phyloP scores from a whole-genome alignment of 1,284 basidiomycete genomes.

The Ganoderma lucidum region DNA sequence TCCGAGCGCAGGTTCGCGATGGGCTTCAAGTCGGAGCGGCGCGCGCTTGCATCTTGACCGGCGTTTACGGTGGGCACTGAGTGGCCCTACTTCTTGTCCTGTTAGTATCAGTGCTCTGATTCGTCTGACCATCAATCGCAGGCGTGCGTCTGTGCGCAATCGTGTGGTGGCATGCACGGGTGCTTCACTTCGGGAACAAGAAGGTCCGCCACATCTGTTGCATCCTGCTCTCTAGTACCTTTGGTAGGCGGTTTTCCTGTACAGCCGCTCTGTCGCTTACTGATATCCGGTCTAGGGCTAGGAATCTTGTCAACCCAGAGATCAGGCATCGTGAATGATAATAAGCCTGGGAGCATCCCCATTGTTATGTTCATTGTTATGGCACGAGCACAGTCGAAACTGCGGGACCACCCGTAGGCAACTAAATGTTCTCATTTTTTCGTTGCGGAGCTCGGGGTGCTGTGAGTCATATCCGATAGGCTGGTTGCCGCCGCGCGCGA shows the following conservation, averaged over 20 bases:
- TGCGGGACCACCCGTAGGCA: too few species aligned
- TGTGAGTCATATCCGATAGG: too few species aligned
- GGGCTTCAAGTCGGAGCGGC: not conserved
- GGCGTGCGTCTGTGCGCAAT: not conserved
- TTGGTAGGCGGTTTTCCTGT: not conserved
- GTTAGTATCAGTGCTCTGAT: not conserved
- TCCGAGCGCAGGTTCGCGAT: not conserved
- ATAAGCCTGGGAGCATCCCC: not conserved
- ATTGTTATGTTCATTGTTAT: not conserved
- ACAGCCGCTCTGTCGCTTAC: not conserved
- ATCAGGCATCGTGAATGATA: not conserved
- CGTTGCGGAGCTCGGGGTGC: too few species aligned
- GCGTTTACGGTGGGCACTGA: not conserved
- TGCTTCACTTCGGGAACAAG: conserved; percentile 4
- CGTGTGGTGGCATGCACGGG: conserved; percentile 3
- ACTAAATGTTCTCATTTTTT: too few species aligned
- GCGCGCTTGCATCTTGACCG: conserved; percentile 1
- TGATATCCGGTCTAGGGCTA: not conserved
- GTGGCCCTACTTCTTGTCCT: not conserved
- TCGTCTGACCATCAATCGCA: not conserved
- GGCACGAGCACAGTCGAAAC: too few species aligned
- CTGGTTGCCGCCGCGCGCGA: too few species aligned
- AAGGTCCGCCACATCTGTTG: conserved; percentile 5
- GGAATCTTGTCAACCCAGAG: not conserved
- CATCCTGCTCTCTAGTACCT: conserved; percentile 2